Base-by-base conservation (phyloP, 1,284 basidiomycete species). In the Moesziomyces globuligerus region DNA sequence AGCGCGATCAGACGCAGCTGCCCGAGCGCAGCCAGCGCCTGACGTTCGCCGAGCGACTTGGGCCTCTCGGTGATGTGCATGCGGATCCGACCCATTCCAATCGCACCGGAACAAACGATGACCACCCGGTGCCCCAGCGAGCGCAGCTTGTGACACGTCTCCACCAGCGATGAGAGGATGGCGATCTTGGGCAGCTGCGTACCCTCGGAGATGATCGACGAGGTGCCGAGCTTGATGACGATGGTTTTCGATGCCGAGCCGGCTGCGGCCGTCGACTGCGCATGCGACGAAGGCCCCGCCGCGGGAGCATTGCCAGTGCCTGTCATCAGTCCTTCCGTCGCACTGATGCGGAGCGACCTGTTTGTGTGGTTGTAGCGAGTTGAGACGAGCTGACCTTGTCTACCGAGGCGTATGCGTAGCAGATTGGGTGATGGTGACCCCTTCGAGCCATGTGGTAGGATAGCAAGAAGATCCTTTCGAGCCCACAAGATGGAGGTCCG, bases 21-120 rank as follows among this genome's bases (percentile, higher is more conserved):
- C 1, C 96, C 95, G 48, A 98, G 93, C 0, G 95, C 95, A 26
- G 95, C 95, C 38, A 98, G 85, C 7, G 95, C 95, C 86, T 98
- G 94, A 83, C 95, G 94, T 54, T 92, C 92, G 4, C 91, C 90
- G 15, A 98, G 84, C 52, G 87, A 89, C 76, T 94, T 95, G 1
- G 94, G 92, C 59, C 88, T 86, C 54, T 88, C 89, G 17, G 89
- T 87, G 69, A 96, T 85, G 29, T 89, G 87, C 95, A 98, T 98
- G 40, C 93, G 87, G 78, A 94, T 90, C 53, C 97, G 83, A 0
- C 95, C 96, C 34, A 98, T 92, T 1, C 91, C 96, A 56, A 98
- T 98, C 15, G 95, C 96, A 0, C 95, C 95, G 11, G 94, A 96
- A 72, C 91, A 94, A 54, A 97, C 94, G 13, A 99, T 88, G 3